Percentiles rank a stretch among this genome's conserved stretches.
Evolutionary conservation across 306 rosid genomes (phyloP).

Genomic region (Corylus avellana): DNA sequence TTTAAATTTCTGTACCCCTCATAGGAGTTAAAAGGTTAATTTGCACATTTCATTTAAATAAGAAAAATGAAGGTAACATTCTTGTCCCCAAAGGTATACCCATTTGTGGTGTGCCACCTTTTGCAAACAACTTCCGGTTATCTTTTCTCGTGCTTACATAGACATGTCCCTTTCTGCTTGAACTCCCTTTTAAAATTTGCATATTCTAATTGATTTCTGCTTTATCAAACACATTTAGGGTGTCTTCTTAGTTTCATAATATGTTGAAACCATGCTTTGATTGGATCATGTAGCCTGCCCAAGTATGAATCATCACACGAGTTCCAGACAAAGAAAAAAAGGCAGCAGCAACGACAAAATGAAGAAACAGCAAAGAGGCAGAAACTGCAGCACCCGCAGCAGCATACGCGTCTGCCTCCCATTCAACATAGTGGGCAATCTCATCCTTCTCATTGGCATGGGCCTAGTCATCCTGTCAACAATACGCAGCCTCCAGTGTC

Average conservation of each 20-base stretch:
- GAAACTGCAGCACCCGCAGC: conserved; percentile 56
- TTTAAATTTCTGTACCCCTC: not conserved
- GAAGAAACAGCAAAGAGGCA: conserved; percentile 65
- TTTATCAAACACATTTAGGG: not conserved
- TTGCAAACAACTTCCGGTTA: not conserved
- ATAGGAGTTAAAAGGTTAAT: not conserved
- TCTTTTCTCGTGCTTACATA: not conserved
- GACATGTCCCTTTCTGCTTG: not conserved
- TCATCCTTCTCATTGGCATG: conserved; percentile 41
- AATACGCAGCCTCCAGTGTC: conserved; percentile 47
- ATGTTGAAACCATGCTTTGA: conserved; percentile 6
- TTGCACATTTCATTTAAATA: not conserved
- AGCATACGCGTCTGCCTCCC: conserved; percentile 52
- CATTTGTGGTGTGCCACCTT: not conserved
- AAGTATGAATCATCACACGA: conserved; percentile 73
- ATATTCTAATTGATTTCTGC: not conserved
- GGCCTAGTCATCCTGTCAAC: conserved; percentile 44
- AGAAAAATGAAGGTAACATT: not conserved
- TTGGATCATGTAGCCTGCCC: conserved; percentile 50
- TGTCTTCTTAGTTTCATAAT: not conserved
- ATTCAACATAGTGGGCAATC: conserved; percentile 50
- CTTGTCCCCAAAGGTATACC: not conserved
- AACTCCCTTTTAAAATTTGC: not conserved
- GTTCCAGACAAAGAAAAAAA: conserved; percentile 72
- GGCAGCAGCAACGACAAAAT: conserved; percentile 65